These are phyloP conservation scores for Arabidopsis suecica DNA, from an alignment of 345 rosid genomes.

Conservation along the genomic window DNA sequence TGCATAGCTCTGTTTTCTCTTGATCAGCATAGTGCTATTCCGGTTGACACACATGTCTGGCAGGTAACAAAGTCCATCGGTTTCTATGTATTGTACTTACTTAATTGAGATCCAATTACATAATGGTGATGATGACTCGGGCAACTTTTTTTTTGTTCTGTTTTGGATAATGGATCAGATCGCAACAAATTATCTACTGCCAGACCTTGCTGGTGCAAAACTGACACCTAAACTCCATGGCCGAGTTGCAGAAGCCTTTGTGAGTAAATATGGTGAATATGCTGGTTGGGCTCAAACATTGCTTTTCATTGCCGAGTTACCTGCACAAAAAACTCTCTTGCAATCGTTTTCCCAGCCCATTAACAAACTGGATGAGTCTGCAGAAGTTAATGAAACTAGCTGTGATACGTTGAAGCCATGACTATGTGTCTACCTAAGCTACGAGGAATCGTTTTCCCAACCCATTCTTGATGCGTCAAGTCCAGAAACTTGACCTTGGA, in stretches of 20 bases:
- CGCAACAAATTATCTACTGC: slow-evolving; percentile 78
- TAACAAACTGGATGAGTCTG: slow-evolving; percentile 45
- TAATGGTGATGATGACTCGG: slow-evolving; percentile 24
- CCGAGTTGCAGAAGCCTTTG: slow-evolving; percentile 93
- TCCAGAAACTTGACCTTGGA: background rate
- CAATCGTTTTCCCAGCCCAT: slow-evolving; percentile 52
- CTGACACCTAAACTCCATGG: slow-evolving; percentile 69
- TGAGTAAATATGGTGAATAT: slow-evolving; percentile 82
- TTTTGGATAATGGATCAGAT: slow-evolving; percentile 56
- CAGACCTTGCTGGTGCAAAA: slow-evolving; percentile 82
- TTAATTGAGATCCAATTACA: background rate
- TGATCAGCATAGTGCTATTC: slow-evolving; percentile 91
- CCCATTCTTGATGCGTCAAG: background rate
- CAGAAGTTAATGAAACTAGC: slow-evolving; percentile 30
- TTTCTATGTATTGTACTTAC: background rate
- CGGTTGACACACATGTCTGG: slow-evolving; percentile 98
- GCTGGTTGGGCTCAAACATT: slow-evolving; percentile 99
- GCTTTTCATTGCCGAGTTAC: slow-evolving; percentile 88
- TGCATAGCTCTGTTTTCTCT: slow-evolving; percentile 94
- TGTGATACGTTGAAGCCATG: slow-evolving; percentile 25
- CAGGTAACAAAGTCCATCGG: slow-evolving; percentile 51
- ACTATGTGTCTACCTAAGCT: background rate
- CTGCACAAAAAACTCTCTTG: slow-evolving; percentile 76
- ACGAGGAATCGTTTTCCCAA: too few relatives aligned
- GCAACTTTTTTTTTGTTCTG: background rate